These are phyloP conservation scores for Macrophomina pseudophaseolina DNA, from an alignment of 2,329 filamentous ascomycete species.

Conservation along the genomic window DNA sequence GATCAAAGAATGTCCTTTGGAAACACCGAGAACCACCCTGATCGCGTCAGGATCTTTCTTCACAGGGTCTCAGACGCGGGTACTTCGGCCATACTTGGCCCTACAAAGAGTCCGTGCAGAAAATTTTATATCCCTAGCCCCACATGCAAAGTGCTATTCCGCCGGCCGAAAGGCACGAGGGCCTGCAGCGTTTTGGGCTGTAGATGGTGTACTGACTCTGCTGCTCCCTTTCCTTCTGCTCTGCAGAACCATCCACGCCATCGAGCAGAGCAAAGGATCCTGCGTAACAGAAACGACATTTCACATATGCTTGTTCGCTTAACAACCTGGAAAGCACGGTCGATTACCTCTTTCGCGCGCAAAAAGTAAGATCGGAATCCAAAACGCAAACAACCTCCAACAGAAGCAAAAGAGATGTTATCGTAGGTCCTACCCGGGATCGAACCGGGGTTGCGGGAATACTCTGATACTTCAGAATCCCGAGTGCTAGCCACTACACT, in stretches of 20 bases:
- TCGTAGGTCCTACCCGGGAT: conserved; percentile 25
- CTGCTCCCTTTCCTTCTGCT: no score
- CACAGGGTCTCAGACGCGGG: neutral
- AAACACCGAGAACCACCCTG: no score
- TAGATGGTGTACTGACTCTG: no score
- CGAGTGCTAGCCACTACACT: conserved; percentile 27
- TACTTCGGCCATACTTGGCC: conserved; percentile 2
- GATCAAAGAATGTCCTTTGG: no score
- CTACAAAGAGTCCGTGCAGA: neutral
- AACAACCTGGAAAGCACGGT: no score
- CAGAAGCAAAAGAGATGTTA: neutral
- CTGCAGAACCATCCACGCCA: no score
- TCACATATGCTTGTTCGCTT: no score
- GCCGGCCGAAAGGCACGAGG: neutral
- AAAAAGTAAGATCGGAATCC: neutral
- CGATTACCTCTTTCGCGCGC: no score
- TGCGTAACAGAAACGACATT: no score
- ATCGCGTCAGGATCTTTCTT: neutral
- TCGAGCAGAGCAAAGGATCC: no score
- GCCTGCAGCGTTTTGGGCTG: no score
- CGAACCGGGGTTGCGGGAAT: conserved; percentile 25
- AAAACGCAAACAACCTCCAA: neutral
- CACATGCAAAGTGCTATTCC: neutral
- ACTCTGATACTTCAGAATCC: conserved; percentile 14
- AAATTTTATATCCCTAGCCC: neutral